Evolutionary conservation across 148 eudicot genomes (phyloP), one percentile per base, ranked within the genome.

Genomic region (Euryodendron excelsum): DNA sequence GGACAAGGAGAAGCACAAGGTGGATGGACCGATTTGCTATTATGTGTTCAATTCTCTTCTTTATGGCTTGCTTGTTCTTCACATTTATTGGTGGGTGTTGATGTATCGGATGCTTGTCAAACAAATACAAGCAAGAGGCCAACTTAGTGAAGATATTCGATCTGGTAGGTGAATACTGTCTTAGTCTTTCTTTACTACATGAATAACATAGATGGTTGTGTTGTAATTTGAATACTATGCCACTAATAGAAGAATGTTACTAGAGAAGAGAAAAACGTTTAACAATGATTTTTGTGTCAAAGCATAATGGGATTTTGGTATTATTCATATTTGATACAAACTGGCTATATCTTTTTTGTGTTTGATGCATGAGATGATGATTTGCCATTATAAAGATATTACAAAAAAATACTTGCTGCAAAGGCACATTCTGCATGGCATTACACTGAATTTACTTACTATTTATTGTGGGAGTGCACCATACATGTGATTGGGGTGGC

Each of bases 81-180:
- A 95, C 83, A 85, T 95, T 60, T 95, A 95, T 80, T 95, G 99
- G 99, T 91, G 97, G 94, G 93, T 91, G 83, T 81, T 95, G 70
- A 95, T 95, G 84, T 93, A 85, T 58, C 91, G 98, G 71, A 93
- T 95, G 99, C 94, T 95, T 45, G 96, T 88, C 70, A 91, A 86
- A 86, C 99, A 95, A 91, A 86, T 95, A 83, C 87, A 95, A 91
- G 86, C 88, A 37, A 88, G 91, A 86, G 99, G 99, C 80, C 86
- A 85, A 79, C 74, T 95, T 72, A 91, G 97, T 82, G 99, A 95
- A 50, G 99, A 95, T 80, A 94, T 95, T 84, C 92, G 99, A 73
- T 95, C 99, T 52, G 99, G 99, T 95, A 85, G 85, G 98, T 78
- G 33, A 41, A 69, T 55, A 27, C 2, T 50, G 56, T 15, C 47